phyloP scores from a whole-genome alignment of 176 grass and related monocot species.

The Phragmites australis region DNA sequence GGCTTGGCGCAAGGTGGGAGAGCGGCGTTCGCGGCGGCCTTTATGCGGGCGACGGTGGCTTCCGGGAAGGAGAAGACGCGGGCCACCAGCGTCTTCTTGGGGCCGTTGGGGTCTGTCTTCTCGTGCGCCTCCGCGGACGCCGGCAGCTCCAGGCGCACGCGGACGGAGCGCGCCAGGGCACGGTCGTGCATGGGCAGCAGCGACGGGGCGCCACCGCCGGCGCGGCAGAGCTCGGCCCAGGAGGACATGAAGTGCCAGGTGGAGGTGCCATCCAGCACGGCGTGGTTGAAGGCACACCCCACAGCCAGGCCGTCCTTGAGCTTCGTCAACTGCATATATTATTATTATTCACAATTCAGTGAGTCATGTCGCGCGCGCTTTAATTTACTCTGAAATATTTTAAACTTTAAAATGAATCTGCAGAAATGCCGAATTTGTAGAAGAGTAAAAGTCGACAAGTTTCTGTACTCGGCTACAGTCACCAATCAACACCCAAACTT shows the following conservation, averaged over 20 bases:
- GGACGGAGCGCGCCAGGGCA: conserved; percentile 51
- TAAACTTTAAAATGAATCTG: too few species aligned
- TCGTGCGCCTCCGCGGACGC: conserved; percentile 64
- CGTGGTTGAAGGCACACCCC: conserved; percentile 96
- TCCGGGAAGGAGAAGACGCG: conserved; percentile 83
- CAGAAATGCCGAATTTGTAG: too few species aligned
- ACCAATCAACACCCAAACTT: too few species aligned
- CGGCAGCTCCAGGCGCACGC: conserved; percentile 68
- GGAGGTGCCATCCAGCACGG: conserved; percentile 83
- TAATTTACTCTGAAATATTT: too few species aligned
- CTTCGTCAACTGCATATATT: conserved; percentile 96
- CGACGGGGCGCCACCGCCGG: conserved; percentile 13
- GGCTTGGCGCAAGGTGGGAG: conserved; percentile 59
- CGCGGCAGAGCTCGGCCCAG: conserved; percentile 84
- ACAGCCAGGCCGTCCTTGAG: conserved; percentile 83
- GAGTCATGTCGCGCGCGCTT: too few species aligned
- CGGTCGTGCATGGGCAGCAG: conserved; percentile 63
- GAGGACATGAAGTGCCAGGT: conserved; percentile 98
- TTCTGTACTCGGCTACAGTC: too few species aligned
- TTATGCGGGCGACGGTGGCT: conserved; percentile 55
- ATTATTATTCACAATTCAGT: too few species aligned
- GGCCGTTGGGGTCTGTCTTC: conserved; percentile 72
- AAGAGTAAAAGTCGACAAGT: too few species aligned
- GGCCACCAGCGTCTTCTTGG: conserved; percentile 61
- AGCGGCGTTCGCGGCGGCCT: conserved; percentile 65